These are phyloP conservation scores for Crithidia sp. DNA, from an alignment of 208 protist genomes.

Conservation along the genomic window DNA sequence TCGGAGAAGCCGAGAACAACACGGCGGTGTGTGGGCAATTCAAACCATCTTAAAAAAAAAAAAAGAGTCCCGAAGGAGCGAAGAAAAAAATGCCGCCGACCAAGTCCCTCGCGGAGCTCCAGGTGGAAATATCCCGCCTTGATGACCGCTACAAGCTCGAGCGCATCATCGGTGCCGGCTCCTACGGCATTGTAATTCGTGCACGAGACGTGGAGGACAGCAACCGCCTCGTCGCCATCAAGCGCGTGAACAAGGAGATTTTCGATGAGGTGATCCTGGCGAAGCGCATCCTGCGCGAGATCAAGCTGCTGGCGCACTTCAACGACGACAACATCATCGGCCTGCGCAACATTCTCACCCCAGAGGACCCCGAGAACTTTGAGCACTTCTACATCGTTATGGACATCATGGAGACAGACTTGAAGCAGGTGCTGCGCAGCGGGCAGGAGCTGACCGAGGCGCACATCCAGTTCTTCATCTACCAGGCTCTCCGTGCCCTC, in stretches of 20 bases:
- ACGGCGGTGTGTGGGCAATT: no score
- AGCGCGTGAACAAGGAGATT: constrained; percentile 95
- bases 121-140: constrained; percentile 78
- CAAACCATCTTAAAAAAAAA: no score
- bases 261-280: constrained; percentile 93
- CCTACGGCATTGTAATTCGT: constrained; percentile 91
- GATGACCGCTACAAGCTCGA: constrained; percentile 90
- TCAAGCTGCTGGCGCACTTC: constrained; percentile 93
- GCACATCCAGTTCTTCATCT: constrained; percentile 96
- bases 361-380: constrained; percentile 68
- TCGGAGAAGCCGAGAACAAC: no score
- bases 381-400: constrained; percentile 95
- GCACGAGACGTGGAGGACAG: constrained; percentile 72
- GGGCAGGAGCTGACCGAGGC: constrained; percentile 91
- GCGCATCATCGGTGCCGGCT: constrained; percentile 90
- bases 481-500: constrained; percentile 94
- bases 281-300: constrained; percentile 95
- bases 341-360: constrained; percentile 87
- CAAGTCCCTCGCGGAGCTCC: constrained; percentile 70
- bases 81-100: constrained; percentile 33
- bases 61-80: background rate
- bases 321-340: constrained; percentile 93
- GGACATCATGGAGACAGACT: constrained; percentile 97
- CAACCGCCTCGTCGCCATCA: constrained; percentile 91
- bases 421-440: constrained; percentile 94